A percentile compares a stretch with the other conserved stretches of the same genome.
Conservation (phyloP, 768 basidiomycete genomes). For the Basidioascus undulatus region DNA sequence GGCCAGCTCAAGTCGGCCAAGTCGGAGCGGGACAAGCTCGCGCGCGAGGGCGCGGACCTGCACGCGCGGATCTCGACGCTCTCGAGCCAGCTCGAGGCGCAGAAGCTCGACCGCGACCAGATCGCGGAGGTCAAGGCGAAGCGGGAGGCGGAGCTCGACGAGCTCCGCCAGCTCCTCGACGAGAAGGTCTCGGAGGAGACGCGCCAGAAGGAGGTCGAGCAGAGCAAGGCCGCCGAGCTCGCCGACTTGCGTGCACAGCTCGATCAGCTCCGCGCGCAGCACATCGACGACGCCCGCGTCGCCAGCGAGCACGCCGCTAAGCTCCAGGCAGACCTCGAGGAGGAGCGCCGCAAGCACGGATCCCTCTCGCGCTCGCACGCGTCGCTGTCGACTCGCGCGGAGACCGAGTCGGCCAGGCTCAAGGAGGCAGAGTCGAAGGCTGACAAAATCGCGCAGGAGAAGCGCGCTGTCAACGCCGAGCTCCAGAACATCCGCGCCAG, state of each 20-base stretch:
- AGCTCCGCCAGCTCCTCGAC: slow-evolving; percentile 55
- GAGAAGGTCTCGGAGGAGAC: slow-evolving; percentile 72
- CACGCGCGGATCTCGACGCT: background rate
- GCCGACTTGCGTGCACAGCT: slow-evolving; percentile 40
- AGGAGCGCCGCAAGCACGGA: slow-evolving; percentile 32
- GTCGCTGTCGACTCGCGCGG: slow-evolving; percentile 25
- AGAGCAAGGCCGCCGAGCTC: slow-evolving; percentile 69
- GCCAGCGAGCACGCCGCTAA: slow-evolving; percentile 44
- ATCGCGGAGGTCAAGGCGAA: slow-evolving; percentile 27
- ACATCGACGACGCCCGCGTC: slow-evolving; percentile 36
- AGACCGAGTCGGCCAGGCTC: slow-evolving; percentile 28
- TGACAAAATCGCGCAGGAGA: slow-evolving; percentile 37
- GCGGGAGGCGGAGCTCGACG: slow-evolving; percentile 61
- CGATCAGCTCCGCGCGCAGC: slow-evolving; percentile 35
- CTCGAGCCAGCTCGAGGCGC: slow-evolving; percentile 23
- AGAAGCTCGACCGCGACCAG: slow-evolving; percentile 32
- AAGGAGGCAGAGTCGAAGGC: slow-evolving; percentile 26
- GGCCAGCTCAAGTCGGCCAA: slow-evolving; percentile 14
- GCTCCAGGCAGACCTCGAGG: slow-evolving; percentile 51
- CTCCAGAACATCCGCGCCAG: slow-evolving; percentile 41
- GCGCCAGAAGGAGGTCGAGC: slow-evolving; percentile 56
- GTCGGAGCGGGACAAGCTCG: background rate
- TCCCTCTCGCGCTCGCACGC: slow-evolving; percentile 35
- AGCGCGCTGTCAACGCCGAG: slow-evolving; percentile 44
- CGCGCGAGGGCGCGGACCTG: background rate